Base-by-base conservation (phyloP, 2,329 filamentous ascomycete species). In the Colletotrichum sp. region DNA sequence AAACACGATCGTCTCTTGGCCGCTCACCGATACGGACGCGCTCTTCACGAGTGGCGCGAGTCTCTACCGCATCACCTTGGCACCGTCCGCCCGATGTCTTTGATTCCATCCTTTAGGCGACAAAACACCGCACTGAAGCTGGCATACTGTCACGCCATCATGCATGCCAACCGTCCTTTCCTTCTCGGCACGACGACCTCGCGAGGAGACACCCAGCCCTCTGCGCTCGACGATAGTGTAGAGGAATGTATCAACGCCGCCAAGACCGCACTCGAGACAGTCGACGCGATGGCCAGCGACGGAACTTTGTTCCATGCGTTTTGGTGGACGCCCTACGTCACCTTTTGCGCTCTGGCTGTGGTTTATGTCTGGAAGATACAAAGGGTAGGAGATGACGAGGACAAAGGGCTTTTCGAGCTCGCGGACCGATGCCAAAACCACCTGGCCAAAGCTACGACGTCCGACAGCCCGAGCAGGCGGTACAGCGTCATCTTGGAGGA, bases 101-200 rank as follows among this genome's bases (percentile, higher is more conserved):
- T 90, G 4, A 87, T 90, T 9, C 84, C 85, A 0, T 85, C 83
- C 5, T 88, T 89, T 34, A 82, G 81, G 52, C 85, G 84, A 7
- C 90, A 92, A 76, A 87, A 89, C 4, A 88, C 85, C 1, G 89
- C 90, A 2, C 82, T 92, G 9, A 88, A 88, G 57, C 83, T 92
- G 1, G 89, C 89, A 0, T 88, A 91, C 75, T 87, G 86, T 10
- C 90, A 92, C 71, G 89, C 90, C 5, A 84, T 90, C 10, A 90
- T 92, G 79, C 86, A 92, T 18, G 87, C 89, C 16, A 90, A 90
- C 66, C 87, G 91, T 0, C 87, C 89, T 0, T 90, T 92, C 64
- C 84, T 92, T 1, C 83, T 92, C 0, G 84, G 70, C 70, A 83
- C 68, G 34, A 75, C 32, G 65, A 70, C 55, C 36, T 24, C 77